Evolutionary conservation across 768 basidiomycete species (phyloP).

Genomic region (Podaxis sp.): DNA sequence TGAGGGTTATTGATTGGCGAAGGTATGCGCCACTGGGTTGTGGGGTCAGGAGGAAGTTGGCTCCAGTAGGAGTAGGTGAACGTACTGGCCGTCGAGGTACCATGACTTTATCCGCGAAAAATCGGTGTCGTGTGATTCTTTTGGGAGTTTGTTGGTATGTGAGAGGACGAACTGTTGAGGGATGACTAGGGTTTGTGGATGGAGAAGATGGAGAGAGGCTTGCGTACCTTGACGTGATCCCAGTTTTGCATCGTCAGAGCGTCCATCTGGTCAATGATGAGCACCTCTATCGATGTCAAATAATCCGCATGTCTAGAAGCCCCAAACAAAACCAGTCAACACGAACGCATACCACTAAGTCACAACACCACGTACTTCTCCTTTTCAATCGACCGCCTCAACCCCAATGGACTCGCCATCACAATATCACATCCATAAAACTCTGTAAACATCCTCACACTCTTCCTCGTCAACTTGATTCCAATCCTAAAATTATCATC

Average conservation of each 20-base stretch:
- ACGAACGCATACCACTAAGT: not conserved
- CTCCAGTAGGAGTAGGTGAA: not conserved
- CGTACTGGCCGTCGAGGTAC: slow-evolving; percentile 92
- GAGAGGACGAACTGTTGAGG: slow-evolving; percentile 73
- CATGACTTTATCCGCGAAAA: slow-evolving; percentile 98
- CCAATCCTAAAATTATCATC: slow-evolving; percentile 95
- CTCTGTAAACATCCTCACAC: slow-evolving; percentile 85
- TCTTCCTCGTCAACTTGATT: slow-evolving; percentile 89
- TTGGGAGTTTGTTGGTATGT: slow-evolving; percentile 85
- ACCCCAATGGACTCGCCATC: slow-evolving; percentile 88
- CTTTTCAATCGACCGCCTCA: slow-evolving; percentile 91
- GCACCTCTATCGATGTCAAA: slow-evolving; percentile 87
- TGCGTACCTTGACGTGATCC: slow-evolving; percentile 89
- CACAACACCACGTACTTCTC: slow-evolving; percentile 65
- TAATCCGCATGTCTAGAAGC: slow-evolving; percentile 78
- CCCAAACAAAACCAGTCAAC: not conserved
- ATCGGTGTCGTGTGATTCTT: slow-evolving; percentile 91
- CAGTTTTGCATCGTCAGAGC: slow-evolving; percentile 98
- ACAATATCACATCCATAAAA: slow-evolving; percentile 93
- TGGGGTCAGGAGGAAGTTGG: not conserved
- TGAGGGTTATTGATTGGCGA: slow-evolving; percentile 87
- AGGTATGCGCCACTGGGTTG: slow-evolving; percentile 70
- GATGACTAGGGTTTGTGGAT: not conserved
- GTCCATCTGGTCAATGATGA: slow-evolving; percentile 92
- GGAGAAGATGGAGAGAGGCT: not conserved